Base-by-base conservation (phyloP, 768 basidiomycete species). In the Boletus reticulatus region DNA sequence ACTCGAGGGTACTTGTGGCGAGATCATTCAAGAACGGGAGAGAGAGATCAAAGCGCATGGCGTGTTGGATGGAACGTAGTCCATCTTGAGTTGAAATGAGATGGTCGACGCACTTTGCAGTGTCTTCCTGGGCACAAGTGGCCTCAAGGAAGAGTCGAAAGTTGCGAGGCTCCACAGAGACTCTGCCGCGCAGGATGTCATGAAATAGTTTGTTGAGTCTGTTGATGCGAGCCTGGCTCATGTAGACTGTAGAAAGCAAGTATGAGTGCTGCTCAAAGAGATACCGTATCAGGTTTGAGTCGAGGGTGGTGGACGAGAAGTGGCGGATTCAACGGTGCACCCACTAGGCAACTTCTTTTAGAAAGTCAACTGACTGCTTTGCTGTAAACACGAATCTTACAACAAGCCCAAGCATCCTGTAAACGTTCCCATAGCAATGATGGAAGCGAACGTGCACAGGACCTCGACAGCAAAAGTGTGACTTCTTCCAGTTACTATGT, bases 61-160 rank as follows among this genome's bases (percentile, higher is more conserved):
- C 73, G 11, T 60, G 52, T 50, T 78, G 76, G 7, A 85, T 56
- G n/a, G 75, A 59, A 6, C 48, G 29, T 1, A 78, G 62, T 2
- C 82, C 83, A 0, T 59, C 53, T 9, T 56, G 32, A 58, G 67
- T 76, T 14, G 64, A 65, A 16, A 75, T 63, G 4, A 84, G 65
- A 41, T 59, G 71, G 44, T 72, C 60, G 19, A 82, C 57, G 56
- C 77, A 79, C 1, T 65, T 60, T 7, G 68, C 62, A 1, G 74
- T 60, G 51, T 82, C 78, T 11, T 68, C 65, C 50, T 79, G 77
- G 10, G 53, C 60, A 61, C 70, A 80, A 14, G 78, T 62, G 7
- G 75, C 79, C 52, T 84, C 80, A 9, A 84, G 68, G 53, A 84
- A 84, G 11, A 66, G 72, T 9, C 52, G 48, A 27, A n/a, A 55